Conservation (phyloP, 805 yeast genomes). For the Wickerhamomyces queroliae region DNA sequence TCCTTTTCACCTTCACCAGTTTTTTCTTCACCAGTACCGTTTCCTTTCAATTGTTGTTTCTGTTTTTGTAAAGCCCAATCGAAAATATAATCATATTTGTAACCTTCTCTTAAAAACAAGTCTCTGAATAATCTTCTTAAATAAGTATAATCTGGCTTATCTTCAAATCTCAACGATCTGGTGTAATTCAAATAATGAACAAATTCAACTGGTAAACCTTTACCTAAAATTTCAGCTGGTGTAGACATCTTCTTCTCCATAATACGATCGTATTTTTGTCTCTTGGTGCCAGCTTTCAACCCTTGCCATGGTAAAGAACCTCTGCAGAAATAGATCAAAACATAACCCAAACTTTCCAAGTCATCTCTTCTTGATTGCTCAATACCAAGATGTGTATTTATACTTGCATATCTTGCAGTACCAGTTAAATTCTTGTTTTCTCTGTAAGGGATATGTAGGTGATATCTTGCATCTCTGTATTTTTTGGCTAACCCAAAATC, state of each 20-base stretch:
- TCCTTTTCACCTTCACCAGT: conserved; percentile 4
- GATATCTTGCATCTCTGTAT: conserved; percentile 90
- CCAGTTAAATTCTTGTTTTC: conserved; percentile 96
- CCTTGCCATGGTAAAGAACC: conserved; percentile 99
- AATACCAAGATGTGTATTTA: conserved; percentile 94
- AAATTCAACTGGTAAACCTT: conserved; percentile 90
- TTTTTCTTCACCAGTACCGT: too few species aligned
- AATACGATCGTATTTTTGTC: conserved; percentile 94
- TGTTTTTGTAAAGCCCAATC: conserved; percentile 94
- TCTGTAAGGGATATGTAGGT: conserved; percentile 90
- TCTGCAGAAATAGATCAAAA: conserved; percentile 86
- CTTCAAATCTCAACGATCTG: conserved; percentile 88
- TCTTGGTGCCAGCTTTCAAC: conserved; percentile 90
- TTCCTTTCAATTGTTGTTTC: conserved; percentile 26
- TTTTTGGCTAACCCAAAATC: conserved; percentile 95
- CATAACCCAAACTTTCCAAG: conserved; percentile 91
- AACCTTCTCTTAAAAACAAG: conserved; percentile 79
- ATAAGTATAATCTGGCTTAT: conserved; percentile 90
- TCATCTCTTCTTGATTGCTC: conserved; percentile 97
- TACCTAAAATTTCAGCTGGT: conserved; percentile 77
- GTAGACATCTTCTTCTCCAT: conserved; percentile 93
- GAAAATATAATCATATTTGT: conserved; percentile 88
- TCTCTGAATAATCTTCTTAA: conserved; percentile 87
- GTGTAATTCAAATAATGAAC: conserved; percentile 81
- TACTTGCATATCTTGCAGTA: conserved; percentile 93